Evolutionary conservation across 1,139 yeast genomes (phyloP).

Genomic region (Debaryomyces subglobosus): DNA sequence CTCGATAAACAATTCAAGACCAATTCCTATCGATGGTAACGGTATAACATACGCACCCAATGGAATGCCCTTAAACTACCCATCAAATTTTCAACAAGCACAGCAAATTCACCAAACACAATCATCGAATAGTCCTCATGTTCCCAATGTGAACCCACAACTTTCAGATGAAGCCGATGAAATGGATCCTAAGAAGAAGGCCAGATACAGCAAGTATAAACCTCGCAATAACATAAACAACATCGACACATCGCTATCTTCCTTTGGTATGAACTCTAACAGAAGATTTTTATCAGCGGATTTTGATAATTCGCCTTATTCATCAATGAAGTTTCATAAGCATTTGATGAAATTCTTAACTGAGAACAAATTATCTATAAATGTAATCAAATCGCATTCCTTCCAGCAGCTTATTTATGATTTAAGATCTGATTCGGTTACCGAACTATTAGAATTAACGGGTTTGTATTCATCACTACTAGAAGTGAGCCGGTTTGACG

Average conservation of each 20-base stretch:
- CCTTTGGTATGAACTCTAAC: constrained; percentile 14
- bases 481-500: constrained; percentile 45
- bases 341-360: constrained; percentile 53
- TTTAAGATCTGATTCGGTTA: constrained; percentile 49
- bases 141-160: constrained; percentile 6
- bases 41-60: constrained; percentile 37
- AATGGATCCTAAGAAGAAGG: constrained; percentile 11
- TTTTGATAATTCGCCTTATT: constrained; percentile 48
- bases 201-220: constrained; percentile 11
- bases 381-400: constrained; percentile 50
- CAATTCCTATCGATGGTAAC: constrained; percentile 42
- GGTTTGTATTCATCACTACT: constrained; percentile 47
- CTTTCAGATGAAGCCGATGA: constrained; percentile 10
- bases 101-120: constrained; percentile 11
- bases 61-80: constrained; percentile 29
- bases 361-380: constrained; percentile 54
- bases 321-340: constrained; percentile 52
- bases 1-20: constrained; percentile 38
- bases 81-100: constrained; percentile 15
- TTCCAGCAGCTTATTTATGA: constrained; percentile 57
- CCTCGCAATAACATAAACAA: constrained; percentile 9
- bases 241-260: constrained; percentile 13
- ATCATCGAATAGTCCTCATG: constrained; percentile 5
- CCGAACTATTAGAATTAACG: constrained; percentile 51
- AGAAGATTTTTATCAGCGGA: constrained; percentile 33